Evolutionary conservation across 192 early-diverging fungal genomes (phyloP), one percentile per base, ranked within the genome.

Genomic region (Backusella psychrophila): DNA sequence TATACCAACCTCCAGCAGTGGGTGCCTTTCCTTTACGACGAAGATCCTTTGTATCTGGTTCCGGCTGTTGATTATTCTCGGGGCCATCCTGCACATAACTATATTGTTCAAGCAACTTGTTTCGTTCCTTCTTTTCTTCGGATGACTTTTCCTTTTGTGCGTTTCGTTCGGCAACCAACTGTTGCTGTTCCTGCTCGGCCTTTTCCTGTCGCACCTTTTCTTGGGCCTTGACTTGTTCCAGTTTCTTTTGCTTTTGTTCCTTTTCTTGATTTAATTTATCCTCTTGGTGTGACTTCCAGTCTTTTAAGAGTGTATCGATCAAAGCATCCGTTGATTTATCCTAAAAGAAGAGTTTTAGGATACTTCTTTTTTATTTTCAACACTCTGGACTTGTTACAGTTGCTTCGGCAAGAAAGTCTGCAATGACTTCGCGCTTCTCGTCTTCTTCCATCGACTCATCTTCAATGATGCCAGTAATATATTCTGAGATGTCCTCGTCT

Each of bases 391-490:
- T 17, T 56, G 67, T 59, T 75, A 78, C 85, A 0, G 88, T 89
- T 23, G 85, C 83, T 69, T 93, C 93, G 7, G 72, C 69, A n/a
- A 94, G 77, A 29, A 91, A 91, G 75, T 92, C 93, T 23, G 81
- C 66, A n/a, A 94, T 89, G 41, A 89, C 90, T 69, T 91, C 91
- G 17, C 81, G 79, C 70, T 90, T 90, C 69, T 94, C 93, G 31
- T 89, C 85, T 31, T 88, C 88, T 41, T 87, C 86, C 70, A 92
- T 84, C 8, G 85, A 83, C 38, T 91, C 91, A 46, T 94, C 90
- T 19, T 85, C 78, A 0, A 88, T 85, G 38, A 94, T 86, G 53
- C 91, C 89, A 26, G 84, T 82, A 70, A 93, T 89, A 78, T 93
- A 94, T 67, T 93, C 92, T 6, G 80, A 68, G 19, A 81, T 81